These are phyloP conservation scores for Penicillium expansum DNA, from an alignment of 2,329 filamentous ascomycete species.

Conservation along the genomic window DNA sequence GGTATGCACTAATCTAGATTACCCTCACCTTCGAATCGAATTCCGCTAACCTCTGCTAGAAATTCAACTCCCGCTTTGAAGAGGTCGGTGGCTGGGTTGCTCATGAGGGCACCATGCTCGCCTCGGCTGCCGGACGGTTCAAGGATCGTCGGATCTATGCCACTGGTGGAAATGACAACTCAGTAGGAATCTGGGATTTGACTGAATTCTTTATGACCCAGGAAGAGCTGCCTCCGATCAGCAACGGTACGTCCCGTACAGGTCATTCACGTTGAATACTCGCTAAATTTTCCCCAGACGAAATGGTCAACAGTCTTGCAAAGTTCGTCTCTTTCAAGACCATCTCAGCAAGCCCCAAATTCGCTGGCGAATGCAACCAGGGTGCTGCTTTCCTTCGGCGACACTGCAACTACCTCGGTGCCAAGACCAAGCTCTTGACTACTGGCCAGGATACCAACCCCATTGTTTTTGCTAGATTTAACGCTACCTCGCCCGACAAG, in stretches of 20 bases:
- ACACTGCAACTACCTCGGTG: constrained; percentile 88
- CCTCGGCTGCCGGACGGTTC: constrained; percentile 72
- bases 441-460: constrained; percentile 79
- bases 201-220: constrained; percentile 53
- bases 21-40: neutral
- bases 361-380: constrained; percentile 85
- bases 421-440: constrained; percentile 84
- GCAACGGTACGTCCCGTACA: constrained; percentile 49
- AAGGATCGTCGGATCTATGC: constrained; percentile 79
- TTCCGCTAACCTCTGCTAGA: constrained; percentile 40
- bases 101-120: constrained; percentile 81
- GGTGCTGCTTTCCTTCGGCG: constrained; percentile 87
- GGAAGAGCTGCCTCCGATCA: constrained; percentile 50
- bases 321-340: constrained; percentile 92
- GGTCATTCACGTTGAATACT: neutral
- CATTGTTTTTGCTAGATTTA: constrained; percentile 88
- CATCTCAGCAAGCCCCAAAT: constrained; percentile 80
- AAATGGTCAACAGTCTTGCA: constrained; percentile 66
- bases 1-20: constrained; percentile 51
- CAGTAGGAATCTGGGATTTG: constrained; percentile 84
- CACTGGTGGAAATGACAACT: constrained; percentile 89
- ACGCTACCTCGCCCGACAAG: constrained; percentile 64
- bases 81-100: constrained; percentile 75
- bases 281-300: constrained; percentile 44
- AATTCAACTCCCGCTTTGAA: constrained; percentile 80